Conservation (phyloP, 2,329 filamentous ascomycete species). For the Macrophomina pseudophaseolina region DNA sequence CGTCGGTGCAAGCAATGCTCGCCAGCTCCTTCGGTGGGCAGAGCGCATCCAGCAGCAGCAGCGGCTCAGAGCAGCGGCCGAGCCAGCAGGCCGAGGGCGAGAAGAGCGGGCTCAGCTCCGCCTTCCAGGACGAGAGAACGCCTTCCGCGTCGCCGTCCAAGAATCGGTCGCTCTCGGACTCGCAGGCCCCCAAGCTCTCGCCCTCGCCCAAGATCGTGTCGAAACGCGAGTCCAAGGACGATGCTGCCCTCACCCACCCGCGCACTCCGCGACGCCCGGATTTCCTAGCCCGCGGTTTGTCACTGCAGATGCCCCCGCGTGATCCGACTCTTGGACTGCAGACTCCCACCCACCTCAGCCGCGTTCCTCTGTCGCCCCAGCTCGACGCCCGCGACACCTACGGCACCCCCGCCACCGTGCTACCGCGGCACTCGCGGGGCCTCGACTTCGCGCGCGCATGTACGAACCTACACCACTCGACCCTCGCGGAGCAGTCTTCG, state of each 20-base stretch:
- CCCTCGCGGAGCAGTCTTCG: constrained; percentile 83
- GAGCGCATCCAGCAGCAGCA: constrained; percentile 1
- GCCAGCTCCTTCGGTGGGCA: constrained; percentile 20
- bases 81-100: constrained; percentile 11
- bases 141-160: constrained; percentile 47
- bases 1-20: constrained; percentile 20
- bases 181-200: constrained; percentile 46
- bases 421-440: constrained; percentile 86
- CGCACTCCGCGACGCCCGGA: constrained; percentile 73
- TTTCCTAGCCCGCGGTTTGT: constrained; percentile 67
- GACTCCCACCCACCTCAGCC: constrained; percentile 57
- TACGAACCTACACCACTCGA: constrained; percentile 94
- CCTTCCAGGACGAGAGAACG: constrained; percentile 32
- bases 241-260: constrained; percentile 48
- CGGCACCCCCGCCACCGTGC: constrained; percentile 82
- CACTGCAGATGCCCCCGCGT: constrained; percentile 70
- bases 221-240: constrained; percentile 51
- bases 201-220: constrained; percentile 51
- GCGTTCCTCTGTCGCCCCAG: constrained; percentile 78
- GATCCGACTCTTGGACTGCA: constrained; percentile 47
- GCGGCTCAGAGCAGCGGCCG: not conserved
- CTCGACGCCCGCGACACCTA: constrained; percentile 84
- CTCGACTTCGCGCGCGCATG: constrained; percentile 92
- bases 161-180: constrained; percentile 52
- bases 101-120: constrained; percentile 20